These are phyloP conservation scores for Ganoderma lucidum DNA, from an alignment of 1,284 basidiomycete genomes.

Conservation along the genomic window DNA sequence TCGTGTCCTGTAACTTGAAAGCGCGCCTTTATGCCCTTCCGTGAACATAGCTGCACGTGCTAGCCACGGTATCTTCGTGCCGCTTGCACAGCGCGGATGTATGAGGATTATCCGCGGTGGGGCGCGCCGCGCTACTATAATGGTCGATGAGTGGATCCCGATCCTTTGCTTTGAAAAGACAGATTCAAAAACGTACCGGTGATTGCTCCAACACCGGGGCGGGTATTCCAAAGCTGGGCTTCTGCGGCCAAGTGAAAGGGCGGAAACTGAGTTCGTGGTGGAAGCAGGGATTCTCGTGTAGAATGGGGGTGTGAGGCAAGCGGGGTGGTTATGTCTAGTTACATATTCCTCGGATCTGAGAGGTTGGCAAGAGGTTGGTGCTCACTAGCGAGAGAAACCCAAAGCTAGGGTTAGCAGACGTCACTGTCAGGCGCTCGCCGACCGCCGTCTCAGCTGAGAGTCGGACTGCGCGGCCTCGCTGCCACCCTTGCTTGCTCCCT, in stretches of 20 bases:
- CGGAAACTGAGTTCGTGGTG: background rate
- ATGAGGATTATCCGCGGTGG: slow-evolving; percentile 23
- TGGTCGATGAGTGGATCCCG: slow-evolving; percentile 5
- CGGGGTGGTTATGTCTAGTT: background rate
- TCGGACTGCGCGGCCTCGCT: slow-evolving; percentile 5
- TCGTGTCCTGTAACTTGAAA: background rate
- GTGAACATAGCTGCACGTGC: slow-evolving; percentile 3
- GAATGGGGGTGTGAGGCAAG: background rate
- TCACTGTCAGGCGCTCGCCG: slow-evolving; percentile 15
- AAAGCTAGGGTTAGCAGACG: slow-evolving; percentile 20
- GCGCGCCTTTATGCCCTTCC: slow-evolving; percentile 14
- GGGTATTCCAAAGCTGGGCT: background rate
- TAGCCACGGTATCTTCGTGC: background rate
- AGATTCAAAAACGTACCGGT: background rate
- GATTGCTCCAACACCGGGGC: background rate
- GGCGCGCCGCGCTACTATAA: background rate
- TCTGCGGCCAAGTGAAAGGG: background rate
- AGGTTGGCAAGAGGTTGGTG: background rate
- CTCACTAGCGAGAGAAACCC: slow-evolving; percentile 17
- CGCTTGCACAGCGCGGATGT: slow-evolving; percentile 23
- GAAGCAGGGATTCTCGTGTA: slow-evolving; percentile 2
- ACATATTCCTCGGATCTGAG: too few relatives aligned
- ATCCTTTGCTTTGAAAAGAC: background rate
- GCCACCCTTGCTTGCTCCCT: slow-evolving; percentile 4
- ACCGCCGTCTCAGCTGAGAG: background rate